Conservation (phyloP, 169 alveolate genomes). For the Perkinsus chesapeaki region DNA sequence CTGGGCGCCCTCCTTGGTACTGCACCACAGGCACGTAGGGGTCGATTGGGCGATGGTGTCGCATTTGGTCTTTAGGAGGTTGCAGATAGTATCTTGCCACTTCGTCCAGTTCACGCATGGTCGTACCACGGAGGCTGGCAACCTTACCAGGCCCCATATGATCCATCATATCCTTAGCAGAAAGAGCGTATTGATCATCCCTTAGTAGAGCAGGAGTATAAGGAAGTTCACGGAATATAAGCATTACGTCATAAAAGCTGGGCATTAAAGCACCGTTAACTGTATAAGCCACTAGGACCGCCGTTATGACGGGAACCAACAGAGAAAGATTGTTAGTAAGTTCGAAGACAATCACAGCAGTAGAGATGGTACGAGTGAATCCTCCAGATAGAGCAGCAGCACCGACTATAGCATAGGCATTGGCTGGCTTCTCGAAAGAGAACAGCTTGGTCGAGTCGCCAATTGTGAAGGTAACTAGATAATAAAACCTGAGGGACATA, state of each 20-base stretch:
- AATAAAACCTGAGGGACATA: not conserved
- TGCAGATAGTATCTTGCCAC: not conserved
- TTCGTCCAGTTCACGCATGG: not conserved
- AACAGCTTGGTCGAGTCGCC: not conserved
- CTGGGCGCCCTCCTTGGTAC: not conserved
- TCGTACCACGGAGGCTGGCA: not conserved
- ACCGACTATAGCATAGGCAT: constrained; percentile 58
- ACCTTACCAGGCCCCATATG: not conserved
- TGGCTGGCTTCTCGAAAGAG: not conserved
- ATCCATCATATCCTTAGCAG: not conserved
- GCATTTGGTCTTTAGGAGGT: not conserved
- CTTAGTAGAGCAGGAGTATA: constrained; percentile 53
- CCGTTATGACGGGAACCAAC: constrained; percentile 51
- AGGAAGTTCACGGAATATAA: constrained; percentile 63
- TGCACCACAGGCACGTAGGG: not conserved
- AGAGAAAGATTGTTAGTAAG: constrained; percentile 51
- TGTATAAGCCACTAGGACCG: constrained; percentile 53
- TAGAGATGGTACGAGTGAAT: constrained; percentile 58
- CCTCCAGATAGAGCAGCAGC: constrained; percentile 59
- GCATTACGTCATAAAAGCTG: constrained; percentile 54
- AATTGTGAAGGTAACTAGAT: not conserved
- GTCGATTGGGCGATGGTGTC: not conserved
- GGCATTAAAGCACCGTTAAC: constrained; percentile 37
- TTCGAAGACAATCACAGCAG: constrained; percentile 65
- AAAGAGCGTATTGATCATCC: not conserved